Evolutionary conservation across 495 filamentous ascomycete genomes (phyloP), one percentile per base, ranked within the genome.

Genomic region (Lasiosphaeriaceae sp.): DNA sequence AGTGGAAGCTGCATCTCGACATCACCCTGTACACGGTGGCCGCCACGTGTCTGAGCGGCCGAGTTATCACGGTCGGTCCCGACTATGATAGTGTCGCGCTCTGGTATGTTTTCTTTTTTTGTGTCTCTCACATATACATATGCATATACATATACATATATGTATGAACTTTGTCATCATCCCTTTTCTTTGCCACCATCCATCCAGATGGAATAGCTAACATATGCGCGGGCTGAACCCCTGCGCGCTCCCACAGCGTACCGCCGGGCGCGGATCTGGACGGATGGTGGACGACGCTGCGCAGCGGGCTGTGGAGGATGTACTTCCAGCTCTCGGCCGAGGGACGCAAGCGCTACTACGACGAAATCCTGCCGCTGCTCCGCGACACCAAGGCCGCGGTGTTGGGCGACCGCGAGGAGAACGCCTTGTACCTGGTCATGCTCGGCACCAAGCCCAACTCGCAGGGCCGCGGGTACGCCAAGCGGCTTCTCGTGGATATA

Each of bases 351-450:
- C 85, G 89, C 57, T 90, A 88, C 77, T 90, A 87, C 73, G 71
- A 75, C 50, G 89, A 93, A 70, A 88, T 93, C 69, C 64, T 90
- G 31, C 88, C 89, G 48, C 74, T 90, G 22, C 79, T 93, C 54
- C 86, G 90, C 72, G 73, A 86, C 56, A 85, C 86, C 64, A 92
- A 90, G 72, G 73, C 74, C 47, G 75, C 79, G 51, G 73, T 84
- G 44, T 78, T 93, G 61, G 86, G 84, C 35, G 77, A 80, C 31
- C 74, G 80, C 34, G 84, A 90, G 63, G 68, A 83, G 55, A 78
- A 81, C 60, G 87, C 81, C 63, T 86, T 81, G 69, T 92, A 92
- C 67, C 80, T 93, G 22, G 88, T 91, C 16, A 92, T 90, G 70
- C 72, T 93, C 59, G 89, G 89, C 56, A 89, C 87, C 57, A 85